A percentile compares a stretch with the other conserved stretches of the same genome.
Conservation (phyloP, 164 flowering plant species). For the Berberis thunbergii region DNA sequence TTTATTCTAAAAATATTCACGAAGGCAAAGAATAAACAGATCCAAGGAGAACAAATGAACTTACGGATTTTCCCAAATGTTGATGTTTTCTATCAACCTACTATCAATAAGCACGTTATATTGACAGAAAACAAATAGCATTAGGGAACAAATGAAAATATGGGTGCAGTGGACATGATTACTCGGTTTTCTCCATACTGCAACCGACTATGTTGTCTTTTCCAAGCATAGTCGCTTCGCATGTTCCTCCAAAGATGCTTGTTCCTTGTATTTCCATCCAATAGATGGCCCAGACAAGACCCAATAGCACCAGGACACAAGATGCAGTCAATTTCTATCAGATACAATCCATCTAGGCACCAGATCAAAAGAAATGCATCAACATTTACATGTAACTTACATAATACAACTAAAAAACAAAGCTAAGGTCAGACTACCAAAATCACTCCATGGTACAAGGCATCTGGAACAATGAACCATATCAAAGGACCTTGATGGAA, state of each 20-base stretch:
- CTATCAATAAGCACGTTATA: too few relatives aligned
- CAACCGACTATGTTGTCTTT: slow-evolving; percentile 39
- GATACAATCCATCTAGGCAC: slow-evolving; percentile 40
- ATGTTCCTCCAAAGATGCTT: slow-evolving; percentile 31
- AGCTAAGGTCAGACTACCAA: slow-evolving; percentile 24
- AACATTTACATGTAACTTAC: neutral
- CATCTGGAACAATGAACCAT: slow-evolving; percentile 63
- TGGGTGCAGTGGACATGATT: slow-evolving; percentile 43
- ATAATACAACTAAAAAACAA: neutral
- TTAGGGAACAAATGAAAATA: too few relatives aligned
- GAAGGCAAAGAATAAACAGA: too few relatives aligned
- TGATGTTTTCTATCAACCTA: too few relatives aligned
- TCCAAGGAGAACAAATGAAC: too few relatives aligned
- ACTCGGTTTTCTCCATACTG: slow-evolving; percentile 49
- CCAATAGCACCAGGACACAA: slow-evolving; percentile 58
- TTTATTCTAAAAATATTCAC: too few relatives aligned
- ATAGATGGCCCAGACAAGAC: slow-evolving; percentile 14
- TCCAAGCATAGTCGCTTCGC: slow-evolving; percentile 50
- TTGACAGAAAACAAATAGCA: too few relatives aligned
- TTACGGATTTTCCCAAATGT: too few relatives aligned
- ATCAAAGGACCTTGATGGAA: slow-evolving; percentile 53
- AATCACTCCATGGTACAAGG: slow-evolving; percentile 43
- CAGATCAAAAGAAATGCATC: neutral
- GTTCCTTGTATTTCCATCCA: slow-evolving; percentile 41
- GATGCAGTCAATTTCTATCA: slow-evolving; percentile 54